Evolutionary conservation across 306 rosid genomes (phyloP), one percentile per base, ranked within the genome.

Genomic region (Potentilla sterilis): DNA sequence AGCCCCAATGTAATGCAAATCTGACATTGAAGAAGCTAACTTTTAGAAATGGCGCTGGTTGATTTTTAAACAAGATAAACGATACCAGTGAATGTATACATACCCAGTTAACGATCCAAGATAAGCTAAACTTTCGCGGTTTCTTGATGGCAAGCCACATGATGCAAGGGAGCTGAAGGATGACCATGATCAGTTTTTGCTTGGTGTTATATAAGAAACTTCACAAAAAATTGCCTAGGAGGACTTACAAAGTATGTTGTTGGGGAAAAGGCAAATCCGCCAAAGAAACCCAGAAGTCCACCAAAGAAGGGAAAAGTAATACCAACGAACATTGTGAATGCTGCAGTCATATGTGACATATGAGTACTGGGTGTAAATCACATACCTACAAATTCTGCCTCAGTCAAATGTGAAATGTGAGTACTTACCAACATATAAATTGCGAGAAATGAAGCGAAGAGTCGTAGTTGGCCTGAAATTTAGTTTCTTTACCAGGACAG

Each of bases 231-330:
- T 7, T 34, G 43, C 16, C 43, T 35, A 35, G 12, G 42, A 49
- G 0, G 14, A 37, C 90, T 88, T 86, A 90, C 94, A 59, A 87
- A 92, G 72, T 92, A 90, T 63, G 96, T 87, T 49, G 96, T 90
- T 52, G 96, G 97, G 34, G 97, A 89, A 70, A 86, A 90, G 38
- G 89, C 94, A 73, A 92, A 90, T 74, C 97, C 97, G 77, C 96
- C 94, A 54, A 92, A 88, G 61, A 92, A 90, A 47, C 88, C 85
- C 12, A 90, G 88, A 42, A 88, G 91, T 28, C 83, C 86, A 28
- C 89, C 92, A 16, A 88, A 92, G 88, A 88, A 88, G 37, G 96
- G 93, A 84, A 88, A 88, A 18, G 92, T 84, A 48, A 92, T 90
- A 51, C 72, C 93, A 24, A 92, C 72, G 54, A 87, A 85, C 90